phyloP scores from a whole-genome alignment of 768 basidiomycete genomes.

The Agaricus subrufescens region DNA sequence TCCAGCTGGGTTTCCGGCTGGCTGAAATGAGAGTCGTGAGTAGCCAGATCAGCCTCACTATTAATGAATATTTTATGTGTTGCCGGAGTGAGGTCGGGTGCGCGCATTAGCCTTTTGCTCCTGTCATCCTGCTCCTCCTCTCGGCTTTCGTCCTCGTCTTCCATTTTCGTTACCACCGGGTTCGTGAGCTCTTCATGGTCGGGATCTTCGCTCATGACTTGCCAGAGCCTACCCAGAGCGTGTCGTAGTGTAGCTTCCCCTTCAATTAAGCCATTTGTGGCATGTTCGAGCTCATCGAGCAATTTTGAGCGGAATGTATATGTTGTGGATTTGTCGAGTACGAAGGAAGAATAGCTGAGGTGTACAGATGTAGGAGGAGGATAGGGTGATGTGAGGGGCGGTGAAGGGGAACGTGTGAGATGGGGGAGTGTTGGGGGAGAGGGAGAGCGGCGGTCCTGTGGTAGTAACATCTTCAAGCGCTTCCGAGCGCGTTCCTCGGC shows the following conservation, averaged over 20 bases:
- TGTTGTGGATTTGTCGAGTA: slow-evolving; percentile 80
- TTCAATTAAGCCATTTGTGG: slow-evolving; percentile 81
- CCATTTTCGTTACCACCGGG: slow-evolving; percentile 59
- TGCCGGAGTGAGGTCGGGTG: slow-evolving; percentile 62
- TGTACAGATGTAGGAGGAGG: slow-evolving; percentile 64
- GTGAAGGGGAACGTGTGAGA: slow-evolving; percentile 68
- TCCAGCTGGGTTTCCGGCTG: slow-evolving; percentile 64
- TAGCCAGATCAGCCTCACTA: slow-evolving; percentile 35
- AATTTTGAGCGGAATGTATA: slow-evolving; percentile 79
- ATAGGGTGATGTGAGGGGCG: slow-evolving; percentile 75
- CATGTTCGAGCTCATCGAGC: slow-evolving; percentile 74
- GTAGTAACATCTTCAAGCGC: slow-evolving; percentile 65
- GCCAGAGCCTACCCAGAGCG: slow-evolving; percentile 78
- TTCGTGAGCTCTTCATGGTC: slow-evolving; percentile 31
- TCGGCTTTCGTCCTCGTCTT: slow-evolving; percentile 58
- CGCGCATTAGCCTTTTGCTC: slow-evolving; percentile 43
- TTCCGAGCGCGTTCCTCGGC: slow-evolving; percentile 81
- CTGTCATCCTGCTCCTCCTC: slow-evolving; percentile 37
- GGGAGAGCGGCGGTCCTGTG: slow-evolving; percentile 57
- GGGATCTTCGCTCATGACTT: slow-evolving; percentile 71
- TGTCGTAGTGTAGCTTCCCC: slow-evolving; percentile 70
- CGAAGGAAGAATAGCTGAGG: slow-evolving; percentile 76
- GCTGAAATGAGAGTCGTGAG: slow-evolving; percentile 60
- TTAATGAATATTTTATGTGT: slow-evolving; percentile 65
- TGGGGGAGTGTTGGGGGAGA: slow-evolving; percentile 75